Evolutionary conservation across 371 early-diverging fungal genomes (phyloP), one percentile per base, ranked within the genome.

Genomic region (Sporodiniella umbellata): DNA sequence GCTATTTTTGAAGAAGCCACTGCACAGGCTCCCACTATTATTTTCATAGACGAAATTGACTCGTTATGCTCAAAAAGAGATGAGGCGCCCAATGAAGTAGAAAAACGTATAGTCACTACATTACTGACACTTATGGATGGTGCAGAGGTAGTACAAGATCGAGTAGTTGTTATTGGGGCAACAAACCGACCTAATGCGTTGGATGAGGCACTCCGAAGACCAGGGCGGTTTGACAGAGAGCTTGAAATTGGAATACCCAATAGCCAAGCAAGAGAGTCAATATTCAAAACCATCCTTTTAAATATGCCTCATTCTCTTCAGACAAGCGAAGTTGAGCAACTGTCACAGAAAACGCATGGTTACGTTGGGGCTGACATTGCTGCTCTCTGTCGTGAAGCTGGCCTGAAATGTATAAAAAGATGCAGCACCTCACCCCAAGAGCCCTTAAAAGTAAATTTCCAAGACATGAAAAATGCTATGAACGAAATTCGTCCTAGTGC

Each of bases 11-110:
- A 83, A 10, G 60, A 92, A 47, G 99, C 99, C 0, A 74, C 73
- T 18, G 84, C 86, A 17, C 82, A 81, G 19, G 83, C 90, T 14
- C 99, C 99, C 1, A 76, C 92, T 14, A 90, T 99, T 22, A 89
- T 99, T 15, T 96, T 99, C 64, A 94, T 99, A 52, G 99, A 99
- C 64, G 99, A 99, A 66, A 93, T 99, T 48, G 99, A 99, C 58
- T 92, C 97, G 0, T 76, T 99, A 0, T 95, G 95, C 60, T 93
- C 97, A 0, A 89, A 85, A 52, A 79, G 97, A n/a, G 92, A 93
- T 39, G 85, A 86, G 55, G 79, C 84, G 11, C 79, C 82, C 2
- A 85, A 79, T 35, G 87, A 86, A 48, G 54, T 89, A 22, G 94
- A 93, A 48, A 90, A 93, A 55, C 88, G 99, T 8, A 78, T 99